Evolutionary conservation across 768 basidiomycete species (phyloP), one percentile per base, ranked within the genome.

Genomic region (Punctularia strigosozonata): DNA sequence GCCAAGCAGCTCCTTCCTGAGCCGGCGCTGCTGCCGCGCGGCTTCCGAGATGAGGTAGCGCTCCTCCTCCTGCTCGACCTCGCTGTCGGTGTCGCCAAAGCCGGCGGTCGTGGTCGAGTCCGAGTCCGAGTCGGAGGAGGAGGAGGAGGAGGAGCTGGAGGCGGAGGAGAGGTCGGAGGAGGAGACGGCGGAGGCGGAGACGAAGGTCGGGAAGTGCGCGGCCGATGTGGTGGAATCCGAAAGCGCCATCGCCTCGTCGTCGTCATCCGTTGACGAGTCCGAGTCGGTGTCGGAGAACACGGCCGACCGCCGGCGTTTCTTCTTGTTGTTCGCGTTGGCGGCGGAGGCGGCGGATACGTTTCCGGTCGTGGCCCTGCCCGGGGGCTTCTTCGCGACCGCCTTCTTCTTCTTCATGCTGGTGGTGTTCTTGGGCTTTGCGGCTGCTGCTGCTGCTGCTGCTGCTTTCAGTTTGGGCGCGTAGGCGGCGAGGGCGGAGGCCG

Each of bases 61-160:
- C 57, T 77, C 73, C 50, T 80, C 77, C 52, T 80, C 77, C 30
- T 64, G 68, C 46, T 73, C 68, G 25, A 78, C 64, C 24, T 21
- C 19, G 6, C 13, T 15, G 32, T 40, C 39, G 6, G 28, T 19
- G 14, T 34, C 43, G 31, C 38, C 31, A 18, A 31, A 33, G 23
- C 41, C 46, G 19, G 44, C 43, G 19, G 25, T 21, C 13, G 46
- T 32, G 32, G 31, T 14, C 37, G 21, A 28, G 24, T 50, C 48
- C 30, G 36, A 31, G 25, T 48, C 47, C 3, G 54, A 52, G 31
- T 50, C 47, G 6, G 50, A 50, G 28, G 51, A 51, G 5, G 50
- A 47, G 38, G 51, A 48, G 19, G 50, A 46, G 14, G 52, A 52
- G n/a, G n/a, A n/a, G n/a, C n/a, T n/a, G n/a, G n/a, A n/a, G 36